Conservation (phyloP, 1,139 yeast genomes). For the Nakaseomyces nivariensis region DNA sequence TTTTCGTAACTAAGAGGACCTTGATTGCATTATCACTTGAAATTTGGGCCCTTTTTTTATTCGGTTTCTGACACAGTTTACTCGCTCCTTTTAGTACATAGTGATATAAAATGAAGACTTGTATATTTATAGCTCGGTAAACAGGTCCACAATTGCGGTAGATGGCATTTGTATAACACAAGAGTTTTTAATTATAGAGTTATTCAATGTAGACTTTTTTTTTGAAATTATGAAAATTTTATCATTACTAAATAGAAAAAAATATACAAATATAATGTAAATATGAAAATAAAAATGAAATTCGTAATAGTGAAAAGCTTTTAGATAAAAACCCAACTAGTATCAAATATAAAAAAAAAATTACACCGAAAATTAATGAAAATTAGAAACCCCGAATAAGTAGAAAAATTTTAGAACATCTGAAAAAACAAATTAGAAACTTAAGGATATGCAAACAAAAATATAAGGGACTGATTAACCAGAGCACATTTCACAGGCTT, state of each 20-base stretch:
- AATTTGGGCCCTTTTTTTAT: not conserved
- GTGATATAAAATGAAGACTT: not conserved
- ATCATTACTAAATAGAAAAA: not conserved
- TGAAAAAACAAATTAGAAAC: slow-evolving; percentile 1
- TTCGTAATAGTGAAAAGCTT: not conserved
- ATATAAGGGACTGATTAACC: slow-evolving; percentile 41
- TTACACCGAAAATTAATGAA: not conserved
- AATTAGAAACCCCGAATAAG: slow-evolving; percentile 9
- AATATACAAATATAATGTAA: not conserved
- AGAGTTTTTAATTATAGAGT: too few relatives aligned
- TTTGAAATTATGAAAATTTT: not conserved
- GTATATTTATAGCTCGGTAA: not conserved
- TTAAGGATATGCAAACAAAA: not conserved
- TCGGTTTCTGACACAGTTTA: not conserved
- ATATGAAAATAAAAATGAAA: not conserved
- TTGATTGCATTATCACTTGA: not conserved
- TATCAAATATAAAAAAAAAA: not conserved
- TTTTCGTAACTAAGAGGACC: too few relatives aligned
- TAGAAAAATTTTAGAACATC: slow-evolving; percentile 3
- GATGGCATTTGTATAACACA: too few relatives aligned
- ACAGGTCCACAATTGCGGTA: too few relatives aligned
- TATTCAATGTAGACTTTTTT: not conserved
- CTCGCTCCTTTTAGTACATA: not conserved
- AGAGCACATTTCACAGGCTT: slow-evolving; percentile 97
- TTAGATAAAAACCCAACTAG: not conserved